phyloP scores from a whole-genome alignment of 2,329 filamentous ascomycete genomes.

The Clonostachys chloroleuca region DNA sequence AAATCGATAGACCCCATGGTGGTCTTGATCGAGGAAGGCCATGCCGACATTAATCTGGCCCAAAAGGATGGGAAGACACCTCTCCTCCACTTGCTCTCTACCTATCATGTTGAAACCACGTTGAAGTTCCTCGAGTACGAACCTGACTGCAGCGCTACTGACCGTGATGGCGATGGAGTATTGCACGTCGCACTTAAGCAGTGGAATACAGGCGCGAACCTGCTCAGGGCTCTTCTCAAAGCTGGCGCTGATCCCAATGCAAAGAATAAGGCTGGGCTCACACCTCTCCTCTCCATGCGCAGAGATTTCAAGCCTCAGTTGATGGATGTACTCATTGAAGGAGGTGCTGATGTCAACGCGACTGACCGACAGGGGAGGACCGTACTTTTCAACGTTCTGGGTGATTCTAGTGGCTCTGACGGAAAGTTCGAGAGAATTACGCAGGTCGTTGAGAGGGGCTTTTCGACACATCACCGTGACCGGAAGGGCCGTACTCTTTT shows the following conservation, averaged over 20 bases:
- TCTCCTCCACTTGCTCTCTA: not conserved
- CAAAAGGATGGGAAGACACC: not conserved
- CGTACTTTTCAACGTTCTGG: not conserved
- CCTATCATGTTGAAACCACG: too few relatives aligned
- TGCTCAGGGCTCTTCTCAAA: not conserved
- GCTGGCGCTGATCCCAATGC: not conserved
- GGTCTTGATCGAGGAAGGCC: not conserved
- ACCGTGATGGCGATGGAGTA: not conserved
- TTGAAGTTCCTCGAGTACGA: not conserved
- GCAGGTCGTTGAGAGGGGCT: not conserved
- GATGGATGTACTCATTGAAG: not conserved
- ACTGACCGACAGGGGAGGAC: not conserved
- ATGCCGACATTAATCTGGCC: not conserved
- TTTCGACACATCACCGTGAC: constrained; percentile 1
- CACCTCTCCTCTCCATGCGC: not conserved
- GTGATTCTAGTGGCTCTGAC: not conserved
- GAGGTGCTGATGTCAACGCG: not conserved
- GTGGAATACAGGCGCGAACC: too few relatives aligned
- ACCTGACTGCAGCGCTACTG: not conserved
- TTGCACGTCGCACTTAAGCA: not conserved
- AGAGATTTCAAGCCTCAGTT: not conserved
- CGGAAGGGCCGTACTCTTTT: not conserved
- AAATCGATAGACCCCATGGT: too few relatives aligned
- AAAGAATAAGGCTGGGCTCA: not conserved
- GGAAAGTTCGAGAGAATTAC: not conserved